These are phyloP conservation scores for Gyrodon lividus DNA, from an alignment of 768 basidiomycete species.

Conservation along the genomic window DNA sequence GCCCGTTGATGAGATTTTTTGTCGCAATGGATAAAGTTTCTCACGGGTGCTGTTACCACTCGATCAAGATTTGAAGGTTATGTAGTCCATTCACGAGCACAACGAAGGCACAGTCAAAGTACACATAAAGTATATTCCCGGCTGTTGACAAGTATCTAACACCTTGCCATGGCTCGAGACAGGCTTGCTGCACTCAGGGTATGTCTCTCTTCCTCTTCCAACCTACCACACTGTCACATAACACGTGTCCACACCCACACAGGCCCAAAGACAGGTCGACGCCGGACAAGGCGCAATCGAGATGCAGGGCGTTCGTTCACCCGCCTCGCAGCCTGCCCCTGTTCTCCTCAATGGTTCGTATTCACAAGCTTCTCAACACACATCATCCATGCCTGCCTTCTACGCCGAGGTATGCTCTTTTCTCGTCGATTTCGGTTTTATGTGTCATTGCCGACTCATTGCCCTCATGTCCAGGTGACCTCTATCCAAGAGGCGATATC, in stretches of 20 bases:
- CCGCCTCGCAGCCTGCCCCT: conserved; percentile 4
- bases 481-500: conserved; percentile 47
- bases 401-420: conserved; percentile 30
- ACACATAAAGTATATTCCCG: background rate
- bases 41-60: conserved; percentile 11
- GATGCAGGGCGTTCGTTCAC: conserved; percentile 19
- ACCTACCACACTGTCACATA: conserved; percentile 50
- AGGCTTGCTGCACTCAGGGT: conserved; percentile 86
- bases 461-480: conserved; percentile 36
- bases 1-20: background rate
- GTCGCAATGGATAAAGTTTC: conserved; percentile 8
- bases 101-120: background rate
- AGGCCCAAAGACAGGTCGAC: conserved; percentile 53
- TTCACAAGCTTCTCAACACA: conserved; percentile 9
- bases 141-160: background rate
- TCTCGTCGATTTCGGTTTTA: background rate
- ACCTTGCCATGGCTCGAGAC: conserved; percentile 53
- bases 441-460: background rate
- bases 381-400: conserved; percentile 31
- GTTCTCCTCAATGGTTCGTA: conserved; percentile 4
- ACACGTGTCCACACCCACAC: conserved; percentile 45
- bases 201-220: conserved; percentile 54
- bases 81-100: too few relatives aligned
- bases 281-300: conserved; percentile 23
- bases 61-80: too few relatives aligned